Conservation (phyloP, 352 stramenopile genomes). For the Pilasporangium apinafurcum region DNA sequence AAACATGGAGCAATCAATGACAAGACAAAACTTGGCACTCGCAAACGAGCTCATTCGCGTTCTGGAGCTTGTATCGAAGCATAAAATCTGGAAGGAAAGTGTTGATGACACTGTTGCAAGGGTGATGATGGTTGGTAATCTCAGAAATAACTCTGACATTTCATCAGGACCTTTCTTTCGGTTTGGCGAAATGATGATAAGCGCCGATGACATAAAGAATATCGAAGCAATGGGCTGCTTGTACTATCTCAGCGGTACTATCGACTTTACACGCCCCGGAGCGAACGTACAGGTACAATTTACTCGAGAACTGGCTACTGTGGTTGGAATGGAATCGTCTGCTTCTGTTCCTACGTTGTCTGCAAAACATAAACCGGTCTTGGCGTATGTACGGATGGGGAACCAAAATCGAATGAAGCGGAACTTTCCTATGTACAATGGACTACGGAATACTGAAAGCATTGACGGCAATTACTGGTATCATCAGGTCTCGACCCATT, state of each 20-base stretch:
- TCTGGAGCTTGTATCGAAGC: conserved; percentile 1
- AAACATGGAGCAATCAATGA: neutral
- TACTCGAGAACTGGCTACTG: conserved; percentile 18
- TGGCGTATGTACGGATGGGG: no score
- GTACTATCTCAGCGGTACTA: conserved; percentile 20
- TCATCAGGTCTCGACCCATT: no score
- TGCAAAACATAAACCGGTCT: neutral
- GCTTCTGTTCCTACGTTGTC: neutral
- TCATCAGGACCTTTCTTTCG: conserved; percentile 1
- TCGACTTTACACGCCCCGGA: conserved; percentile 31
- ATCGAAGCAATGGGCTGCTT: conserved; percentile 24
- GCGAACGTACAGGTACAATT: conserved; percentile 18
- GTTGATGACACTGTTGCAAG: no score
- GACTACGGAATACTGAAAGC: no score
- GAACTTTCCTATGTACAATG: no score
- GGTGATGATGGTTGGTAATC: no score
- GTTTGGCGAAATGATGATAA: conserved; percentile 17
- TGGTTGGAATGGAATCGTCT: conserved; percentile 9
- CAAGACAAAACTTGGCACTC: neutral
- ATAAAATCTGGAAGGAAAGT: no score
- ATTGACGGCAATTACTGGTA: no score
- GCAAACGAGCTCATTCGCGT: conserved; percentile 5
- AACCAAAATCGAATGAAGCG: no score
- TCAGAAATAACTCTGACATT: no score
- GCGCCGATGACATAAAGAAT: conserved; percentile 2